Evolutionary conservation across 805 yeast species (phyloP).

Genomic region (Metschnikowia borealis): DNA sequence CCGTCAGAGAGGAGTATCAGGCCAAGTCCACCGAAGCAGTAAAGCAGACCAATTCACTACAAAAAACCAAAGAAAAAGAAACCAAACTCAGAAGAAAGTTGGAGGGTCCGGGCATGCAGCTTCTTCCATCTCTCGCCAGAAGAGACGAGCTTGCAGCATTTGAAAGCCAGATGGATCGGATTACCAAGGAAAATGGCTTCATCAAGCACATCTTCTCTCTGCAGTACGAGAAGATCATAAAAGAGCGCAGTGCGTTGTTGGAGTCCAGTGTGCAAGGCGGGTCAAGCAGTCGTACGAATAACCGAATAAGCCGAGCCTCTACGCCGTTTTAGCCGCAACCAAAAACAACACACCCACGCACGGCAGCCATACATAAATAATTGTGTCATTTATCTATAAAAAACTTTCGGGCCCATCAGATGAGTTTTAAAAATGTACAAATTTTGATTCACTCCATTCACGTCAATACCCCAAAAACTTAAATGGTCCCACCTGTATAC

Average conservation of each 20-base stretch:
- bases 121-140: slow-evolving; percentile 32
- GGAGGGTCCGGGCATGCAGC: slow-evolving; percentile 33
- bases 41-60: slow-evolving; percentile 22
- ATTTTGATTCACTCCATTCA: neutral
- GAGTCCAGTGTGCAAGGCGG: slow-evolving; percentile 26
- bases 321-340: slow-evolving; percentile 26
- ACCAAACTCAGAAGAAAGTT: slow-evolving; percentile 19
- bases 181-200: slow-evolving; percentile 29
- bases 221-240: slow-evolving; percentile 31
- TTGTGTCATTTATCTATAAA: neutral
- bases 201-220: slow-evolving; percentile 25
- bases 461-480: neutral
- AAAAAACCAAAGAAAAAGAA: slow-evolving; percentile 19
- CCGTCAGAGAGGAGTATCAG: slow-evolving; percentile 30
- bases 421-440: neutral
- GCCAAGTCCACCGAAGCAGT: slow-evolving; percentile 32
- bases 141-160: slow-evolving; percentile 30
- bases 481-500: neutral
- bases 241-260: slow-evolving; percentile 30
- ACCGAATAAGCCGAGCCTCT: slow-evolving; percentile 37
- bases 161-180: slow-evolving; percentile 23
- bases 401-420: neutral
- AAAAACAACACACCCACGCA: neutral
- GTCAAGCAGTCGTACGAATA: slow-evolving; percentile 29
- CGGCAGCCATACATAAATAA: neutral